Conservation (phyloP, 768 basidiomycete species). For the Amanita phalloides region DNA sequence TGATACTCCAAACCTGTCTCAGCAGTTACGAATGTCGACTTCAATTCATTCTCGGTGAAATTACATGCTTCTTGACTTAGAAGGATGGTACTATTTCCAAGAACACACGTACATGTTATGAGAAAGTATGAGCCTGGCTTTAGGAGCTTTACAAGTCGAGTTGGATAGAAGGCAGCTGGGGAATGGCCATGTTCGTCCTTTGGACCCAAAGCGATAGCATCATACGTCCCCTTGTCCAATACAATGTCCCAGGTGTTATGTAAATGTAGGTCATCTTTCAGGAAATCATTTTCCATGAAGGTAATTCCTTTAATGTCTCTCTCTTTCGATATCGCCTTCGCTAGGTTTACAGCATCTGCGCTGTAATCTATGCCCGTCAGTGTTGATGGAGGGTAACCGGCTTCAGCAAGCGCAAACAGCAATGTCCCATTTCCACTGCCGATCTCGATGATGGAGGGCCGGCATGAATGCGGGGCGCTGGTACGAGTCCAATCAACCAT, state of each 20-base stretch:
- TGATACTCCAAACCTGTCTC: constrained; percentile 49
- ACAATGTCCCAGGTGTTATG: constrained; percentile 56
- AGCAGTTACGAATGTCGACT: constrained; percentile 34
- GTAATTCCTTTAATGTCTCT: constrained; percentile 32
- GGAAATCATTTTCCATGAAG: constrained; percentile 57
- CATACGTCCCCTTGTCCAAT: constrained; percentile 84
- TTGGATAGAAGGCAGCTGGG: constrained; percentile 51
- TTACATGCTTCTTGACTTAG: constrained; percentile 52
- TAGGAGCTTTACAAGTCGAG: constrained; percentile 41
- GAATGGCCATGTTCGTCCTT: constrained; percentile 42
- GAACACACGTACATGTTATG: constrained; percentile 56
- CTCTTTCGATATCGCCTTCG: constrained; percentile 41
- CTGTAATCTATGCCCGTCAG: constrained; percentile 75
- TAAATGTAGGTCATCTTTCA: constrained; percentile 36
- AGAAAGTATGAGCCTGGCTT: constrained; percentile 62
- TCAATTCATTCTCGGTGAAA: constrained; percentile 73
- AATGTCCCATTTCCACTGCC: constrained; percentile 76
- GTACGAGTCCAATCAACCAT: constrained; percentile 68
- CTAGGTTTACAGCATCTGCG: constrained; percentile 53
- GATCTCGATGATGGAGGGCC: constrained; percentile 58
- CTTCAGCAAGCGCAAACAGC: constrained; percentile 59
- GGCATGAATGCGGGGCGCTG: constrained; percentile 35
- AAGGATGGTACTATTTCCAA: not conserved
- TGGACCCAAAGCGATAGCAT: constrained; percentile 68
- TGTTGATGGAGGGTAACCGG: constrained; percentile 42